Evolutionary conservation across 768 basidiomycete species (phyloP), one percentile per base, ranked within the genome.

Genomic region (Pulveroboletus sp.): DNA sequence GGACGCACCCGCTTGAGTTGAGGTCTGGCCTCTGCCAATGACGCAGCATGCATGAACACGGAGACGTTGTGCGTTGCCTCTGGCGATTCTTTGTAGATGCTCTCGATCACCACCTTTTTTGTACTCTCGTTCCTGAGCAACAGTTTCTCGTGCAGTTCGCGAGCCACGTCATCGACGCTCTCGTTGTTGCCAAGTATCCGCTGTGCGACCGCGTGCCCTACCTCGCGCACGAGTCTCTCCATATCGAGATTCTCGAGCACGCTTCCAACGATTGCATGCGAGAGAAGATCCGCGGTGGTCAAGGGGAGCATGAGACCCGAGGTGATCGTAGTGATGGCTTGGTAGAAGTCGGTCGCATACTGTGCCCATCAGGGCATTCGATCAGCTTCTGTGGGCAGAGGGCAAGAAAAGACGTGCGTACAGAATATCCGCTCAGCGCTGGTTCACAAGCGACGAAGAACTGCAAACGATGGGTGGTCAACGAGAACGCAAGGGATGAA

Each of bases 391-490:
- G 20, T 38, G 63, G 56, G 58, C 27, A 50, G 29, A 60, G 56
- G 56, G 58, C 19, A 56, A 48, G 31, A 37, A 19, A 39, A 22
- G n/a, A n/a, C 0, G 26, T 14, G 65, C 85, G 63, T 59, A 91
- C 89, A 49, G 86, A 88, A 63, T 95, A 95, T 37, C 92, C 91
- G 55, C 90, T 93, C 51, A 95, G 76, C 6, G 92, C 93, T 49
- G 95, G 94, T 69, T 98, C 95, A 71, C 95, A 98, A 24, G 95
- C 95, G n/a, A 98, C 95, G 67, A 96, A 93, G 73, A 97, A 97
- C 93, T 96, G 67, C 7, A 51, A 34, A 49, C 36, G 51, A 52
- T 34, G 54, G 5, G 14, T 35, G 16, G 40, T 55, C 30, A 50
- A 17, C 42, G 3, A 26, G 12, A 22, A 12, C 20, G 31, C 17